Evolutionary conservation across 345 rosid genomes (phyloP), one percentile per base, ranked within the genome.

Genomic region (Zanthoxylum bungeanum): DNA sequence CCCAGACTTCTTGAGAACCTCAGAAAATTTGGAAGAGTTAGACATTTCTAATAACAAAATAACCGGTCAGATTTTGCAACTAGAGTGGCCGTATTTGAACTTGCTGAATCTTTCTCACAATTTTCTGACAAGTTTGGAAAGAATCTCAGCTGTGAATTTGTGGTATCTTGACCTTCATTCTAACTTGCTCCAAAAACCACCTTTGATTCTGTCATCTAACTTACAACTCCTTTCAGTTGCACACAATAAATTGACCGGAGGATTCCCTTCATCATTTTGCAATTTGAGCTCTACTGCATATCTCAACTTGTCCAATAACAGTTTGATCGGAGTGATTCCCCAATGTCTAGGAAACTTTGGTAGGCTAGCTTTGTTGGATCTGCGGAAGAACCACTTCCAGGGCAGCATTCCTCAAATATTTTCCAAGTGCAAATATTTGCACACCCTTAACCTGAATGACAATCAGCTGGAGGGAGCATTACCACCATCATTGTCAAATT

Each of bases 381-480:
- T 81, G 31, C 25, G 70, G 52, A 64, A 0, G 39, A 80, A 77
- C 39, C 57, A 28, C 42, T 37, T 80, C 19, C 28, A 24, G 1
- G 81, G 84, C 31, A 40, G 16, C 11, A 71, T 80, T 8, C 70
- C 74, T n/a, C 64, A 30, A 46, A n/a, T 34, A 56, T 74, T 74
- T 37, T 2, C 7, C 10, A 39, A 33, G 60, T 28, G 57, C 27
- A 6, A 33, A 11, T 11, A 1, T 1, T 31, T 74, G 33, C 16
- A 2, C 3, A 66, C 36, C 22, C 71, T 80, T 14, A 68, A 68
- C 50, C 17, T 42, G 17, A 42, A 42, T 3, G 47, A 42, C 47
- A 42, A 42, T 42, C 16, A 42, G 17, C 8, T 42, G 8, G 17
- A 12, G 47, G 47, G 47, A 42, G 14, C 9, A 12, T 12, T 42